Evolutionary conservation across 2,329 filamentous ascomycete species (phyloP), one percentile per base, ranked within the genome.

Genomic region (Thielaviopsis cerberus): DNA sequence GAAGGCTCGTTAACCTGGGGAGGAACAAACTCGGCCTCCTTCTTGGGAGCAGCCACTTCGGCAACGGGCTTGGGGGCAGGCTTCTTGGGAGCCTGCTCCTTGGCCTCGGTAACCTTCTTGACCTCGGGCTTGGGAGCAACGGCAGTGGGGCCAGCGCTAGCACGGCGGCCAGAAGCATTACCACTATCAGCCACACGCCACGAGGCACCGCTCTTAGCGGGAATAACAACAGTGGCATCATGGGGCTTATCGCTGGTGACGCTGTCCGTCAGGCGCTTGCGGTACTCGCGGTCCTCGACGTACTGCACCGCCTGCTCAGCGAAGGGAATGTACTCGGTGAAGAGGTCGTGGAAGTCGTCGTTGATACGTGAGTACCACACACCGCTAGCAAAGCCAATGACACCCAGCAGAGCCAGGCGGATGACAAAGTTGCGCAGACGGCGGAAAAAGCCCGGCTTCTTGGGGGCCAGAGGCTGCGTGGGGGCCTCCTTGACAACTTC

Each of bases 341-440:
- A 98, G 76, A 96, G 92, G 71, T 98, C 92, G 73, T 98, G 91
- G 79, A 97, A 98, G 73, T 88, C 95, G 75, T 98, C 92, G 67
- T 85, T 94, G 71, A 92, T 79, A 63, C 94, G 82, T 58, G 92
- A 91, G 71, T 94, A 92, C 76, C 86, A 95, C 58, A 96, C 83
- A 64, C 91, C 89, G 63, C 89, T 89, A 58, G 80, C 86, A 66
- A 95, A 98, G 45, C 85, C 83, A 51, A 94, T 71, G 5, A 81
- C 81, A 25, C 86, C 82, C 26, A 96, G 78, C 51, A 95, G 71
- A 62, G 90, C 73, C 54, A 96, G 71, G 57, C 86, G 86, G 63
- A 90, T 72, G 59, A 96, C 72, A 67, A 89, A 84, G 68, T 84
- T 84, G 65, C 87, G 79, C 68, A 95, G 80, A 60, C 86, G 81